These are phyloP conservation scores for Pterulicium gracile DNA, from an alignment of 1,284 basidiomycete genomes.

Conservation along the genomic window DNA sequence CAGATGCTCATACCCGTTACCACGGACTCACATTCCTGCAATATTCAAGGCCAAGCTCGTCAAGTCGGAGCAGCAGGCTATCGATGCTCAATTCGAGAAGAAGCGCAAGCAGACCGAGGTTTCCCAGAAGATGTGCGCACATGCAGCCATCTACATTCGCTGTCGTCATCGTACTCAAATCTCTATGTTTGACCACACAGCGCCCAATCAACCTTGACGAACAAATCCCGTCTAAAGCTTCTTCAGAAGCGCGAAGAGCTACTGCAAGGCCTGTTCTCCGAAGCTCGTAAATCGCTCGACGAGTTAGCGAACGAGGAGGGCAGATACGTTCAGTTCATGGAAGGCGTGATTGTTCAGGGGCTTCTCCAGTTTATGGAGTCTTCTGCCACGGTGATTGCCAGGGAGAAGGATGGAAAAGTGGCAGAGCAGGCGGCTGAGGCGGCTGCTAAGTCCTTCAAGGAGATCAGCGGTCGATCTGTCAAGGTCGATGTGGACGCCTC, in stretches of 20 bases:
- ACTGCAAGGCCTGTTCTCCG: slow-evolving; percentile 80
- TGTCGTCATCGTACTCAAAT: slow-evolving; percentile 6
- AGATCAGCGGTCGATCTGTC: slow-evolving; percentile 67
- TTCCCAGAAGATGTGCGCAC: slow-evolving; percentile 84
- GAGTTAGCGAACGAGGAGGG: slow-evolving; percentile 59
- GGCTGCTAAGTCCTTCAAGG: slow-evolving; percentile 57
- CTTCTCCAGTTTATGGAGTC: slow-evolving; percentile 54
- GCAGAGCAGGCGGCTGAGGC: slow-evolving; percentile 49
- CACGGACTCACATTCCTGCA: slow-evolving; percentile 1
- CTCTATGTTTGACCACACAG: slow-evolving; percentile 29
- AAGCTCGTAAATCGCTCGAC: slow-evolving; percentile 55
- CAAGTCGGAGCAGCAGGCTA: slow-evolving; percentile 85
- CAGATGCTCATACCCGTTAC: neutral
- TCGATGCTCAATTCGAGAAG: slow-evolving; percentile 89
- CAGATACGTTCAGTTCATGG: slow-evolving; percentile 70
- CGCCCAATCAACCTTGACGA: slow-evolving; percentile 91
- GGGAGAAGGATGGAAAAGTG: slow-evolving; percentile 48
- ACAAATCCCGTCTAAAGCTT: slow-evolving; percentile 88
- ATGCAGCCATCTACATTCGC: slow-evolving; percentile 1
- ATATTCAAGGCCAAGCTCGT: slow-evolving; percentile 85
- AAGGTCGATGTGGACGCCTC: slow-evolving; percentile 53
- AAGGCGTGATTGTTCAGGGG: slow-evolving; percentile 75
- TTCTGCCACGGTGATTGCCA: slow-evolving; percentile 47
- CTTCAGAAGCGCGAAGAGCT: slow-evolving; percentile 91
- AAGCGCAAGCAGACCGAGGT: slow-evolving; percentile 88